Percentiles rank a stretch among this genome's conserved stretches.
Conservation (phyloP, 1,284 basidiomycete species). For the Papiliotrema flavescens region DNA sequence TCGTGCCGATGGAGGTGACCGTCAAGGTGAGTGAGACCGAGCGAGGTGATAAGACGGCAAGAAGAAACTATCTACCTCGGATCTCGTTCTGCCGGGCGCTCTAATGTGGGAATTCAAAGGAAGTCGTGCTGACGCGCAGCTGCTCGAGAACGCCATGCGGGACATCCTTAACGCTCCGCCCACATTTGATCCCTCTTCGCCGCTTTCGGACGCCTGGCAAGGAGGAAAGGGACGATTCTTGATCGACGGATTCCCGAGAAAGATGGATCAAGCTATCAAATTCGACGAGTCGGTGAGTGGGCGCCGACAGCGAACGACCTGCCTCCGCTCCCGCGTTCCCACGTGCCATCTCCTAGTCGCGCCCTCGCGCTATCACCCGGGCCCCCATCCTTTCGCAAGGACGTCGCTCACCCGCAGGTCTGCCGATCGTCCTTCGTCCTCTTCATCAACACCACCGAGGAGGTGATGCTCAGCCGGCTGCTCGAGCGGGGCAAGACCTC, state of each 20-base stretch:
- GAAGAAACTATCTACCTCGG: no score
- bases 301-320: background rate
- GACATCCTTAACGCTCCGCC: conserved; percentile 55
- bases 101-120: no score
- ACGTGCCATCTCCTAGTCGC: background rate
- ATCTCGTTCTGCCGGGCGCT: no score
- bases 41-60: background rate
- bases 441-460: conserved; percentile 83
- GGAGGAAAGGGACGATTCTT: conserved; percentile 80
- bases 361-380: no score
- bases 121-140: conserved; percentile 32
- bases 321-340: background rate
- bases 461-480: no score
- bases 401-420: conserved; percentile 55
- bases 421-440: conserved; percentile 76
- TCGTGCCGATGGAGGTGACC: conserved; percentile 97
- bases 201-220: conserved; percentile 57
- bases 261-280: conserved; percentile 95
- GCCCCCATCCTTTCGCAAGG: no score
- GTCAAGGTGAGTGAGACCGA: conserved; percentile 59
- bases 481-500: conserved; percentile 64
- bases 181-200: conserved; percentile 17
- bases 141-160: conserved; percentile 89
- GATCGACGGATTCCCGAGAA: conserved; percentile 95
- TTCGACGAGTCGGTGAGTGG: conserved; percentile 79